A percentile compares a stretch with the other conserved stretches of the same genome.
phyloP scores from a whole-genome alignment of 164 flowering plant species.

The Vitis cinerea region DNA sequence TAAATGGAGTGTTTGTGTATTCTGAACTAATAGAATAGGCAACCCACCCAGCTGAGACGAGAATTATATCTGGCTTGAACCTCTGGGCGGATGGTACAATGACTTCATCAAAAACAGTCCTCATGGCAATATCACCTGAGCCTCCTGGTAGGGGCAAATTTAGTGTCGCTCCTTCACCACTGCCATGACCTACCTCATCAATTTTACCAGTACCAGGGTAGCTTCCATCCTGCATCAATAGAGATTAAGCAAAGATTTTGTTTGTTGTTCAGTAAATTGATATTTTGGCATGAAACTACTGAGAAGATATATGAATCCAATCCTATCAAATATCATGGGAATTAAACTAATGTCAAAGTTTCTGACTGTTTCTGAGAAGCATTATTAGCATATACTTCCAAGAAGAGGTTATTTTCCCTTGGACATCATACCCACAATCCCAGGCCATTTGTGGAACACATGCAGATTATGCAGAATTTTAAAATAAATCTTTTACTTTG shows the following conservation, averaged over 20 bases:
- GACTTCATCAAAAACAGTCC: constrained; percentile 79
- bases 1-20: background rate
- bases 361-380: no score
- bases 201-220: constrained; percentile 99
- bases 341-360: no score
- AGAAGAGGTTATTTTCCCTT: no score
- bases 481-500: no score
- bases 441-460: no score
- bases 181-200: constrained; percentile 67
- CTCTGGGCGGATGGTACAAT: constrained; percentile 86
- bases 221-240: constrained; percentile 75
- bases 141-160: constrained; percentile 97
- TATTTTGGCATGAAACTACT: no score
- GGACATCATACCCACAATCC: no score
- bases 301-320: no score
- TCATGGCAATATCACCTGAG: constrained; percentile 88
- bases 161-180: constrained; percentile 85
- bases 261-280: no score
- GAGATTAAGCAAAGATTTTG: background rate
- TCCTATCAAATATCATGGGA: no score
- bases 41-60: constrained; percentile 96
- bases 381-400: no score
- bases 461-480: no score
- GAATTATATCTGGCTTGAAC: constrained; percentile 93
- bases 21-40: background rate